phyloP scores from a whole-genome alignment of 2,329 filamentous ascomycete genomes.

The Emergomyces pasteurianus region DNA sequence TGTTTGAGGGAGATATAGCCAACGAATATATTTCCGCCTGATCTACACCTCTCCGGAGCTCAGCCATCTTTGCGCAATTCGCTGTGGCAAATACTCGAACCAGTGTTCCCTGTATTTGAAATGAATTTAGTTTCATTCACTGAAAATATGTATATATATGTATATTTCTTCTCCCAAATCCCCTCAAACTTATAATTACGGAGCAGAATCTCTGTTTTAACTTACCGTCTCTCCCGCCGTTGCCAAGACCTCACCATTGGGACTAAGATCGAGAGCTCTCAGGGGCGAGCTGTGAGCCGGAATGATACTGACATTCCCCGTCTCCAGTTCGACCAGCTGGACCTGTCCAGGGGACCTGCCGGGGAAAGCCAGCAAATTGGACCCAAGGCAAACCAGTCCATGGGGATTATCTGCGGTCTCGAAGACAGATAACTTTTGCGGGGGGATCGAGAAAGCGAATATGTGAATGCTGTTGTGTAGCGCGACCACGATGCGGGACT shows the following conservation, averaged over 20 bases:
- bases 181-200: not conserved
- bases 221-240: slow-evolving; percentile 72
- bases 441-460: slow-evolving; percentile 64
- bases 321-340: slow-evolving; percentile 68
- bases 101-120: slow-evolving; percentile 55
- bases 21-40: slow-evolving; percentile 78
- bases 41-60: slow-evolving; percentile 81
- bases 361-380: slow-evolving; percentile 66
- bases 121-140: no score
- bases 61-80: slow-evolving; percentile 68
- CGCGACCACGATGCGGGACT: slow-evolving; percentile 65
- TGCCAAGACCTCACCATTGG: slow-evolving; percentile 68
- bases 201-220: not conserved
- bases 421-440: slow-evolving; percentile 59
- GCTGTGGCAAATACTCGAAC: slow-evolving; percentile 73
- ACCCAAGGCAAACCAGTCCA: slow-evolving; percentile 67
- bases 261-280: slow-evolving; percentile 66
- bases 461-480: slow-evolving; percentile 71
- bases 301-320: slow-evolving; percentile 80
- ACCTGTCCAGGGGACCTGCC: slow-evolving; percentile 82
- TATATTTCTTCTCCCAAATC: no score
- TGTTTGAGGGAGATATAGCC: slow-evolving; percentile 71
- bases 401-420: slow-evolving; percentile 77
- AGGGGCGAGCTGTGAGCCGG: slow-evolving; percentile 75
- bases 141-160: no score